phyloP scores from a whole-genome alignment of 2,329 filamentous ascomycete species.

The Cucurbitaria berberidis region DNA sequence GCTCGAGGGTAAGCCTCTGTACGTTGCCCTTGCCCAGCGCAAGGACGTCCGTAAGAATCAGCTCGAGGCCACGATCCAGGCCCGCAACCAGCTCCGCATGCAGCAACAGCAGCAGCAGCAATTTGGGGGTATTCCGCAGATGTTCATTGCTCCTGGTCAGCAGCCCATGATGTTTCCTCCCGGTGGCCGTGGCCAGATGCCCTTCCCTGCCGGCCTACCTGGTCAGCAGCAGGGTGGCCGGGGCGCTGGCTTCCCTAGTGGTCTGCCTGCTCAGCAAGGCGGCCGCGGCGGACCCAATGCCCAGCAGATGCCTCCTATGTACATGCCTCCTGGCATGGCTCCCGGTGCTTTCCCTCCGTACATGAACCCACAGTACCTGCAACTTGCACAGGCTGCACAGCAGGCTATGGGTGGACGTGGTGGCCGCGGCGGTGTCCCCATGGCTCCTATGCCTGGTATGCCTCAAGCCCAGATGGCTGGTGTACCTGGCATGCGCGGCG shows the following conservation, averaged over 20 bases:
- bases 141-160: slow-evolving; percentile 89
- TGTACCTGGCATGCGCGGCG: slow-evolving; percentile 51
- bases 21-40: slow-evolving; percentile 96
- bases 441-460: slow-evolving; percentile 70
- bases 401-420: slow-evolving; percentile 64
- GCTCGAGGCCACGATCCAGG: slow-evolving; percentile 98
- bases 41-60: slow-evolving; percentile 99
- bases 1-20: slow-evolving; percentile 94
- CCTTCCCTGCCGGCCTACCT: slow-evolving; percentile 67
- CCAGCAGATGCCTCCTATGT: slow-evolving; percentile 87
- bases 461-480: slow-evolving; percentile 68
- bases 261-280: slow-evolving; percentile 81
- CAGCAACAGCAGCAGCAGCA: slow-evolving; percentile 86
- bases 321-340: slow-evolving; percentile 70
- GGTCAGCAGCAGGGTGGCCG: slow-evolving; percentile 79
- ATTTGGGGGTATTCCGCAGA: slow-evolving; percentile 63
- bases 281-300: slow-evolving; percentile 78
- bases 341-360: slow-evolving; percentile 73
- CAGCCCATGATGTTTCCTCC: slow-evolving; percentile 68
- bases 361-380: slow-evolving; percentile 79
- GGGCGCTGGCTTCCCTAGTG: slow-evolving; percentile 82
- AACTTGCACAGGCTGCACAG: slow-evolving; percentile 73
- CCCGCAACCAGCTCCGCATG: slow-evolving; percentile 97
- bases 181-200: slow-evolving; percentile 65
- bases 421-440: slow-evolving; percentile 67